These are phyloP conservation scores for Auriscalpium vulgare DNA, from an alignment of 768 basidiomycete genomes.

Conservation along the genomic window DNA sequence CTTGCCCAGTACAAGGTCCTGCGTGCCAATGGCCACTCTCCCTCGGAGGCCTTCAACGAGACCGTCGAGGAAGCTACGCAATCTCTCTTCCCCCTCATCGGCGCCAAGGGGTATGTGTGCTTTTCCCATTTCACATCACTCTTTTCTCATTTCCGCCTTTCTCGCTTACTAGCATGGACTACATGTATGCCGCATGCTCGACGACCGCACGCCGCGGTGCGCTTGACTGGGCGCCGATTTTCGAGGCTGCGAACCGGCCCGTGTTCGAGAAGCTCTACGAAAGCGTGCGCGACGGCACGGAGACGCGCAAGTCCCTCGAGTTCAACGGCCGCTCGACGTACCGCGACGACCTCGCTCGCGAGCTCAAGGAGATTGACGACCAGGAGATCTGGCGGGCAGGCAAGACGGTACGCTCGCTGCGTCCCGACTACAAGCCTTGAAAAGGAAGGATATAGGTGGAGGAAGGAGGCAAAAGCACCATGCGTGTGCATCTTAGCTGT, in stretches of 20 bases:
- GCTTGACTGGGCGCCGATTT: constrained; percentile 97
- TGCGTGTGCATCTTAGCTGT: background rate
- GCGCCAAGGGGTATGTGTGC: constrained; percentile 71
- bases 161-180: constrained; percentile 69
- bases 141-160: background rate
- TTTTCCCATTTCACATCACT: background rate
- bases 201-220: constrained; percentile 98
- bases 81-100: constrained; percentile 94
- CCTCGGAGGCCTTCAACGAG: constrained; percentile 99
- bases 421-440: background rate
- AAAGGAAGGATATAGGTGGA: background rate
- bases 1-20: constrained; percentile 97
- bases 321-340: constrained; percentile 93
- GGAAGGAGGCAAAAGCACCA: background rate
- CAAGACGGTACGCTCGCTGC: constrained; percentile 21
- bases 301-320: constrained; percentile 94
- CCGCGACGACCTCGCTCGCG: constrained; percentile 85
- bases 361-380: constrained; percentile 90
- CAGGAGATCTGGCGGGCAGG: constrained; percentile 99
- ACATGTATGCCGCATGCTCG: constrained; percentile 99
- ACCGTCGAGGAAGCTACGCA: constrained; percentile 99
- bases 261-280: constrained; percentile 93
- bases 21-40: constrained; percentile 91
- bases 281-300: constrained; percentile 90
- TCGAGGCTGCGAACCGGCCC: constrained; percentile 90